Percentiles rank a stretch among this genome's conserved stretches.
Conservation (phyloP, 805 yeast species). For the Starmerella powellii region DNA sequence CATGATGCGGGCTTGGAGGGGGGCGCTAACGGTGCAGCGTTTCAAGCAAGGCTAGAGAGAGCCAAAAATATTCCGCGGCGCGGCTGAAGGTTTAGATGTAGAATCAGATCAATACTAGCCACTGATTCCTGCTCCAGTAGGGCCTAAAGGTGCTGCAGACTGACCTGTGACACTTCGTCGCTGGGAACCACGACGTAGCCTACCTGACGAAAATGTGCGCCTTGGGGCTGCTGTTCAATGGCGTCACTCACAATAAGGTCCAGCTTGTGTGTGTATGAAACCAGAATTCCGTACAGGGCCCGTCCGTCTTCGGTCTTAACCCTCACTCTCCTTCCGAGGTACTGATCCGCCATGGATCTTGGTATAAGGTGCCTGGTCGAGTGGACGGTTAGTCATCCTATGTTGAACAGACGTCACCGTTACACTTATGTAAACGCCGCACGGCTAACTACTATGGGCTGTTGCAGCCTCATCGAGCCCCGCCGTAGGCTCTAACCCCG, state of each 20-base stretch:
- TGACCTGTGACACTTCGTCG: constrained; percentile 20
- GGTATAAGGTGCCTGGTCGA: too few relatives aligned
- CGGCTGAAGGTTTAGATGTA: too few relatives aligned
- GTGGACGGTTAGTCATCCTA: too few relatives aligned
- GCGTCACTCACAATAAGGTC: constrained; percentile 28
- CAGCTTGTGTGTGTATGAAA: constrained; percentile 25
- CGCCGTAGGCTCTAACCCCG: too few relatives aligned
- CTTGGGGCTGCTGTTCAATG: constrained; percentile 25
- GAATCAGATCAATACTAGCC: too few relatives aligned
- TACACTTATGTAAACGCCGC: too few relatives aligned
- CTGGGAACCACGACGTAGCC: constrained; percentile 31
- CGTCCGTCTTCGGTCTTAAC: constrained; percentile 27
- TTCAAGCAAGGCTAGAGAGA: too few relatives aligned
- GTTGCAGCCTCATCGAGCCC: too few relatives aligned
- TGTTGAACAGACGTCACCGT: too few relatives aligned
- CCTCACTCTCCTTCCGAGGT: constrained; percentile 23
- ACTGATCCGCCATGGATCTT: constrained; percentile 6
- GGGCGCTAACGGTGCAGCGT: too few relatives aligned
- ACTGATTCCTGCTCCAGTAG: background rate
- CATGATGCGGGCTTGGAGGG: constrained; percentile 43
- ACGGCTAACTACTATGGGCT: too few relatives aligned
- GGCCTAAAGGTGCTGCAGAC: constrained; percentile 21
- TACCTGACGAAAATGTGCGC: constrained; percentile 22
- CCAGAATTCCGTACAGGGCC: constrained; percentile 27
- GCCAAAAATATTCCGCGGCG: too few relatives aligned